Evolutionary conservation across 306 rosid species (phyloP), one percentile per base, ranked within the genome.

Genomic region (Leucaena leucocephala): DNA sequence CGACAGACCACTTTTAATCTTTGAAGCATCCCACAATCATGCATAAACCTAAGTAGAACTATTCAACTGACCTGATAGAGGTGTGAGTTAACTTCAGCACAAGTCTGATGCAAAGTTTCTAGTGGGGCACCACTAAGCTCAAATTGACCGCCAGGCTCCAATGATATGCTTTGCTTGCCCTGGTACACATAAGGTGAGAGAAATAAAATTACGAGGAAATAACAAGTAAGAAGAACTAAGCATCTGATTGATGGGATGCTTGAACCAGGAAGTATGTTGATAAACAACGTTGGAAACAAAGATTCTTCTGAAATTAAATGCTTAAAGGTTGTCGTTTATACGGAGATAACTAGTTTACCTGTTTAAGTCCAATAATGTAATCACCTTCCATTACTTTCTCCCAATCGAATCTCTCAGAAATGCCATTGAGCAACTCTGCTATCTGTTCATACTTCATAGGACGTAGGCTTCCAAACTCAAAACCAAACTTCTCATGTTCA

Each of bases 131-230:
- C 98, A 80, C 99, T 96, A 66, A 96, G 97, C 88, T 96, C 99
- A 91, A 96, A 93, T 83, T 96, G 98, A 85, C 98, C 99, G 12
- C 99, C 99, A 58, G 98, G 99, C 88, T 96, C 99, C 82, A 96
- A 80, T 52, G 99, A 96, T 83, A 96, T 93, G 88, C 96, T 91
- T 84, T 96, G 98, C 89, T 90, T 91, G 33, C 99, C 98, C 99
- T 93, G 91, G 83, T 74, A 76, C 86, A 87, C 79, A 78, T 34
- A 52, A 50, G 39, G 71, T 35, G 36, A 64, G 19, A 33, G 10
- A 12, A 62, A 35, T 61, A 33, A 33, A 73, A 36, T 66, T 17
- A 72, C 45, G 14, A 35, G 19, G n/a, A 42, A n/a, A 35, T 62
- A 57, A 62, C 19, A 19, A 45, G 17, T 68, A 40, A 39, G 39